A percentile compares a stretch with the other conserved stretches of the same genome.
These are phyloP conservation scores for Hericium rajendrae DNA, from an alignment of 768 basidiomycete species.

Conservation along the genomic window DNA sequence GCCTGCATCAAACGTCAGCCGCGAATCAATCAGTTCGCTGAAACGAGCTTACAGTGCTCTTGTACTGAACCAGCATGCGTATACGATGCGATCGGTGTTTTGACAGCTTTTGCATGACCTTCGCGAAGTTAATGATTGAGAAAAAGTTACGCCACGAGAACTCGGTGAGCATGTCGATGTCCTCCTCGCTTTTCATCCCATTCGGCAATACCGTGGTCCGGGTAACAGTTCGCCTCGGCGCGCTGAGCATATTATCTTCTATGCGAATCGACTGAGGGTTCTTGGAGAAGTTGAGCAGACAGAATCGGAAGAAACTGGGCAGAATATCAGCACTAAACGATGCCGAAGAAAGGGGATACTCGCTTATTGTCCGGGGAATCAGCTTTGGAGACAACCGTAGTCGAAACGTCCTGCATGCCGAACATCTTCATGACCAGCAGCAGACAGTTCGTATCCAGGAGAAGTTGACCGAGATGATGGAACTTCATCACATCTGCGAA, in stretches of 20 bases:
- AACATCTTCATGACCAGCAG: conserved; percentile 96
- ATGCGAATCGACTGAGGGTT: conserved; percentile 46
- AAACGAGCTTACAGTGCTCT: conserved; percentile 70
- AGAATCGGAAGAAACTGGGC: conserved; percentile 91
- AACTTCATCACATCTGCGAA: conserved; percentile 91
- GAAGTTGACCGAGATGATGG: conserved; percentile 90
- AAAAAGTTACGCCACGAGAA: conserved; percentile 99
- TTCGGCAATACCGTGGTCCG: conserved; percentile 55
- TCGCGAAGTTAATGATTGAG: conserved; percentile 92
- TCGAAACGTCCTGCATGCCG: conserved; percentile 85
- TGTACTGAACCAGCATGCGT: conserved; percentile 94
- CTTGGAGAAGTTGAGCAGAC: conserved; percentile 67
- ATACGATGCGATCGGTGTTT: conserved; percentile 93
- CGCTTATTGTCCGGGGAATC: conserved; percentile 85
- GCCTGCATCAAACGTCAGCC: conserved; percentile 40
- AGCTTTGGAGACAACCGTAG: conserved; percentile 77
- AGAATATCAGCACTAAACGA: conserved; percentile 4
- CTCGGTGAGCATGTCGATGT: conserved; percentile 85
- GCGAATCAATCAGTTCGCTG: neutral
- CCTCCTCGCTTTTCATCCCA: conserved; percentile 71
- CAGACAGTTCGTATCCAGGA: conserved; percentile 92
- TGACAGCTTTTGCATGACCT: conserved; percentile 95
- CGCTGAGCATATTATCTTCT: conserved; percentile 57
- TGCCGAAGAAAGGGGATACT: neutral
- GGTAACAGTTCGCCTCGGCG: conserved; percentile 48